Base-by-base conservation (phyloP, 2,329 filamentous ascomycete species). In the Trichoderma lentiforme region DNA sequence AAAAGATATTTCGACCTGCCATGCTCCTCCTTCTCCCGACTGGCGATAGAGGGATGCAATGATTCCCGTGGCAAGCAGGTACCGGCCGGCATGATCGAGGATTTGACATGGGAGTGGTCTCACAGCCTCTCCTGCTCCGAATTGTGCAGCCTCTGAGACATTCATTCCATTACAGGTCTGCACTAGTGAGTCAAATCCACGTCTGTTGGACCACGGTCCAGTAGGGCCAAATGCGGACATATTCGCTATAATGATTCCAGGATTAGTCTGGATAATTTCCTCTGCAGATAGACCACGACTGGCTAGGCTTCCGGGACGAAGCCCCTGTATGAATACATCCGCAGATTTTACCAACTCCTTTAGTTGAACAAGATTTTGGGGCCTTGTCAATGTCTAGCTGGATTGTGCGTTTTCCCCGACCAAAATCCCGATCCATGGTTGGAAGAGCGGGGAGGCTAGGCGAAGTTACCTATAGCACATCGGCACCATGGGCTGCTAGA, bases 261-360 rank as follows among this genome's bases (percentile, higher is more conserved):
- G 80, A 39, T 83, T 84, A 4, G 80, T 63, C 21, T 75, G 73
- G 4, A 77, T 72, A 0, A 87, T 75, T 2, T 81, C 78, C 18
- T 80, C 78, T 1, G 78, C 72, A 3, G 71, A 72, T 4, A 76
- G 74, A 0, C 85, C 84, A 21, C 82, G 79, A 2, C 77, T 73
- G 0, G 73, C 85, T 24, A 91, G 80, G 14, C 86, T 86, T 5
- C 89, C 88, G 0, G 89, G 89, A 1, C 90, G 85, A 77, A 91
- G 91, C 12, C 89, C 89, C 76, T 91, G 88, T 32, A 77, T 82
- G 28, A 92, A 80, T 1, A 92, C 86, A 78, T 91, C 89, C 3
- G 86, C 87, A 14, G 86, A 86, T 11, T 81, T 80, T 4, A 91
- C 79, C 6, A 92, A 82, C 5, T 83, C 77, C 65, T 89, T 85